Evolutionary conservation across 225 moss, liverwort and hornwort species (phyloP).

Genomic region (Straminergon stramineum): DNA sequence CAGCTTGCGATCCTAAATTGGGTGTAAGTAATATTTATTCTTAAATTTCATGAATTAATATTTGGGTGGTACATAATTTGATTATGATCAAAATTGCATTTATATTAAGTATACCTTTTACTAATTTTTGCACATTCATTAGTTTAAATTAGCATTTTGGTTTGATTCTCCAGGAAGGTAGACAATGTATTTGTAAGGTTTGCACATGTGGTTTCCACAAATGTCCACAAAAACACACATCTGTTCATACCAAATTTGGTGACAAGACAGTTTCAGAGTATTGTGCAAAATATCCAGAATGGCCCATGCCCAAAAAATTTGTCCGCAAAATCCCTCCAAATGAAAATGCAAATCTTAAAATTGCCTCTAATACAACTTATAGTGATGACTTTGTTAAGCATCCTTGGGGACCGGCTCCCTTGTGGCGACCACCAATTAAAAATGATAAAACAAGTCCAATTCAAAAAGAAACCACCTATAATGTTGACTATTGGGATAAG

Average conservation of each 20-base stretch:
- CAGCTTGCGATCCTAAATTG: not conserved
- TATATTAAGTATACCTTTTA: rapidly evolving
- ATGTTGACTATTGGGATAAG: slow-evolving; percentile 27
- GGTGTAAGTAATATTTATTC: not conserved
- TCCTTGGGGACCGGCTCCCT: slow-evolving; percentile 9
- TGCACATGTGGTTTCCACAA: slow-evolving; percentile 53
- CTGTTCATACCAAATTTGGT: slow-evolving; percentile 20
- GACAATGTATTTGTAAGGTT: slow-evolving; percentile 34
- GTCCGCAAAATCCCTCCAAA: not conserved
- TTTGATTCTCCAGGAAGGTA: not conserved
- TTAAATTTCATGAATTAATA: not conserved
- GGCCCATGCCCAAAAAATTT: slow-evolving; percentile 27
- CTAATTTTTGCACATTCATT: not conserved
- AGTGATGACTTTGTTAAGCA: slow-evolving; percentile 29
- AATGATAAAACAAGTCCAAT: not conserved
- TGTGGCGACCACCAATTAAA: not conserved
- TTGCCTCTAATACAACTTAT: slow-evolving; percentile 32
- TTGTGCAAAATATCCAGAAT: slow-evolving; percentile 31
- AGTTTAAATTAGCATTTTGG: not conserved
- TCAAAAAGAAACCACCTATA: slow-evolving; percentile 34
- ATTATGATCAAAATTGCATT: not conserved
- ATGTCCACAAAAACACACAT: slow-evolving; percentile 50
- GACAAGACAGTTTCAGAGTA: slow-evolving; percentile 23
- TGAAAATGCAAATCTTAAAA: not conserved
- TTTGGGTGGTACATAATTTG: not conserved